Conservation (phyloP, 805 yeast genomes). For the Saccharomycopsis microspora region DNA sequence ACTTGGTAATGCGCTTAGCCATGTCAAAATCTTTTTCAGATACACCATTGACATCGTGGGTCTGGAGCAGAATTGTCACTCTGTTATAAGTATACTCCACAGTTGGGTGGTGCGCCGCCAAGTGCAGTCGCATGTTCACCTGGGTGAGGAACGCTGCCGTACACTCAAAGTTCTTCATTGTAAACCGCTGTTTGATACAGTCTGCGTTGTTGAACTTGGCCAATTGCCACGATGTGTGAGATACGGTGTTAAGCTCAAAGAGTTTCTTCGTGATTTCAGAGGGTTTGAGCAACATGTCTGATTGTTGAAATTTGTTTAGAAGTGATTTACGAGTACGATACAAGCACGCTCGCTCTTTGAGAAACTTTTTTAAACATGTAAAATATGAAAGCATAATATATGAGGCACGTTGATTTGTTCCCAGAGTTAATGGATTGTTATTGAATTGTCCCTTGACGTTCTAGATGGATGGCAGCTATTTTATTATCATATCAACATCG, state of each 20-base stretch:
- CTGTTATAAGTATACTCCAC: conserved; percentile 51
- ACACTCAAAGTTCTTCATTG: conserved; percentile 40
- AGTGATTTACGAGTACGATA: no score
- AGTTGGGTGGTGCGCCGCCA: conserved; percentile 60
- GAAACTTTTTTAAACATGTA: no score
- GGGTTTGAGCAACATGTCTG: no score
- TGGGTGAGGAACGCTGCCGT: conserved; percentile 59
- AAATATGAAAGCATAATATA: no score
- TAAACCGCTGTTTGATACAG: conserved; percentile 26
- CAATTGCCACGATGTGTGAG: not conserved
- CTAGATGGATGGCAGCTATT: no score
- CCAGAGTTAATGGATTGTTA: no score
- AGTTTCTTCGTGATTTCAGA: no score
- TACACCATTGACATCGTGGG: conserved; percentile 50
- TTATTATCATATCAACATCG: no score
- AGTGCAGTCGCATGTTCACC: conserved; percentile 46
- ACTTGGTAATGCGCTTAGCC: conserved; percentile 37
- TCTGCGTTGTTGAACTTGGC: not conserved
- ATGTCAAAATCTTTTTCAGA: conserved; percentile 48
- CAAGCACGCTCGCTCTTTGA: no score
- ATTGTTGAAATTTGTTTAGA: no score
- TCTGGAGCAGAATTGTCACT: conserved; percentile 42
- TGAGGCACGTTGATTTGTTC: no score
- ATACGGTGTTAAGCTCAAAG: not conserved
- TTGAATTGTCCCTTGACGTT: no score